Evolutionary conservation across 176 grass and related monocot species (phyloP).

Genomic region (Rhynchospora breviuscula): DNA sequence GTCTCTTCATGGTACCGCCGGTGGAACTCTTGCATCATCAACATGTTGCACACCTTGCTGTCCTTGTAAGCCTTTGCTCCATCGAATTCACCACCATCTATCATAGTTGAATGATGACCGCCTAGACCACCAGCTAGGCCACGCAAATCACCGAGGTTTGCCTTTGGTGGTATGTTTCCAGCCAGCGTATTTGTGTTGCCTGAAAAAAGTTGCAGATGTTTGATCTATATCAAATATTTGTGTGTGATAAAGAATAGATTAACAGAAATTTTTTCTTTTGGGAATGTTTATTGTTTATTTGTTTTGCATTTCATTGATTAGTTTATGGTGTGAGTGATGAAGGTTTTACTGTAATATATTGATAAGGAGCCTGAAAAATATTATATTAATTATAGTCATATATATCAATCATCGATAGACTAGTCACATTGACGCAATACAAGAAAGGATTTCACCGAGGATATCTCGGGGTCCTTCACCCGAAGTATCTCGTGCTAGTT

Average conservation of each 20-base stretch:
- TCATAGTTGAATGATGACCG: slow-evolving; percentile 60
- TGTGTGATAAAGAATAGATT: not conserved
- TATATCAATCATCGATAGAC: too few species aligned
- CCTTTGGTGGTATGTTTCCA: slow-evolving; percentile 84
- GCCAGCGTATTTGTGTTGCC: slow-evolving; percentile 95
- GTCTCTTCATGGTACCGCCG: slow-evolving; percentile 85
- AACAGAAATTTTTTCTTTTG: not conserved
- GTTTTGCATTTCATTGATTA: not conserved
- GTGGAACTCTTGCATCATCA: slow-evolving; percentile 95
- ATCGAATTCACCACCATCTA: slow-evolving; percentile 84
- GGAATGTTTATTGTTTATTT: not conserved
- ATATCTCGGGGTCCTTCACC: too few species aligned
- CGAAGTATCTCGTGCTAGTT: too few species aligned
- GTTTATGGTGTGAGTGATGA: not conserved
- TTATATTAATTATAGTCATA: not conserved
- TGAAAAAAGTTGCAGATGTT: slow-evolving; percentile 17
- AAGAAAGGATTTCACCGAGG: too few species aligned
- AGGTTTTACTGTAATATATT: not conserved
- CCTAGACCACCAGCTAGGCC: slow-evolving; percentile 69
- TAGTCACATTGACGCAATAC: too few species aligned
- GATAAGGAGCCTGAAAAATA: not conserved
- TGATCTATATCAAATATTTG: not conserved
- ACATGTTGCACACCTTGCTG: slow-evolving; percentile 99
- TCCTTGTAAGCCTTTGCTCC: slow-evolving; percentile 99
- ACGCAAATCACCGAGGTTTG: slow-evolving; percentile 83